phyloP scores from a whole-genome alignment of 305 asterid species.

The Fraxinus sp. region DNA sequence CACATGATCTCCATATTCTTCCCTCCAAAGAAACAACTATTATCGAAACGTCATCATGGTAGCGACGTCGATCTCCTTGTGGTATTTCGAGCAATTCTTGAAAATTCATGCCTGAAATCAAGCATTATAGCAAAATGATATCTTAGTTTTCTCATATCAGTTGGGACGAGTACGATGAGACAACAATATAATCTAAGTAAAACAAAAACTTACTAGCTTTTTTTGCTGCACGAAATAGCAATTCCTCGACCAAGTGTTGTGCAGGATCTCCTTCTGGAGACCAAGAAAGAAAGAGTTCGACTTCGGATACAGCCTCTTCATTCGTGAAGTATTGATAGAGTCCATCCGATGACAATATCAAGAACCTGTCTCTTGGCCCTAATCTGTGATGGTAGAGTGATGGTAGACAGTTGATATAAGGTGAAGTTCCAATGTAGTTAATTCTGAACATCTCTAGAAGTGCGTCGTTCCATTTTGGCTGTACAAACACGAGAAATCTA shows the following conservation, averaged over 20 bases:
- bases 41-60: constrained; percentile 89
- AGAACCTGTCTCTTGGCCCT: constrained; percentile 65
- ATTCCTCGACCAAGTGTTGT: constrained; percentile 77
- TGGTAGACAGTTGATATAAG: constrained; percentile 74
- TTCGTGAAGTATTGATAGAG: constrained; percentile 90
- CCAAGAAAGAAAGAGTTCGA: constrained; percentile 67
- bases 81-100: constrained; percentile 91
- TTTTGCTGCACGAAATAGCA: constrained; percentile 92
- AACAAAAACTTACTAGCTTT: constrained; percentile 61
- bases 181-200: background rate
- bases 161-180: background rate
- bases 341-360: constrained; percentile 79
- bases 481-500: constrained; percentile 31
- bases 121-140: background rate
- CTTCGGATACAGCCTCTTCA: constrained; percentile 85
- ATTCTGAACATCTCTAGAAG: constrained; percentile 85
- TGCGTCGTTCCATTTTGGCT: constrained; percentile 93
- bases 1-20: constrained; percentile 93
- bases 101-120: constrained; percentile 75
- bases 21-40: constrained; percentile 95
- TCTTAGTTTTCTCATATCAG: constrained; percentile 3
- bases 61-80: constrained; percentile 90
- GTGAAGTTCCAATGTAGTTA: constrained; percentile 62
- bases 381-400: constrained; percentile 76
- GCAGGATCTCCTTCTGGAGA: constrained; percentile 96